These are phyloP conservation scores for Candolleomyces aberdarensis DNA, from an alignment of 768 basidiomycete species.

Conservation along the genomic window DNA sequence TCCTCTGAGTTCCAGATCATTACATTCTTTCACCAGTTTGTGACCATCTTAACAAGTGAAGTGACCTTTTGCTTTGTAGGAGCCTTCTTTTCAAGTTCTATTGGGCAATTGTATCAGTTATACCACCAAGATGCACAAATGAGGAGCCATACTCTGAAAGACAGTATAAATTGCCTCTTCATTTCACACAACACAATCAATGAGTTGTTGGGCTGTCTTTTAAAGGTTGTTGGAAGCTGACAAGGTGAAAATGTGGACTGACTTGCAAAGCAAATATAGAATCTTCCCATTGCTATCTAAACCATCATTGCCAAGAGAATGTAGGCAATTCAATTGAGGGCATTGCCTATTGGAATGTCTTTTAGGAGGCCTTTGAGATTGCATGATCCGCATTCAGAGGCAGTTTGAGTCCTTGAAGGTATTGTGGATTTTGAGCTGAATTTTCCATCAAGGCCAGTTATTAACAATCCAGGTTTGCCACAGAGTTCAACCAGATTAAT, in stretches of 20 bases:
- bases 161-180: background rate
- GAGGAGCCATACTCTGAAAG: background rate
- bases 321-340: background rate
- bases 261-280: background rate
- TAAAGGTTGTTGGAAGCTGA: background rate
- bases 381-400: conserved; percentile 12
- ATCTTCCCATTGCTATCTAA: background rate
- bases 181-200: background rate
- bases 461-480: conserved; percentile 13
- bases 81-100: background rate
- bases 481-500: conserved; percentile 12
- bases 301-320: background rate
- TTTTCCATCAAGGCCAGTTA: conserved; percentile 11
- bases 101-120: background rate
- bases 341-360: background rate
- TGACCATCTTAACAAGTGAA: background rate
- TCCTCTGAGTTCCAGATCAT: background rate
- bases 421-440: conserved; percentile 12
- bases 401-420: conserved; percentile 8
- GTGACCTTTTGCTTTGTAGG: background rate
- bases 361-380: background rate
- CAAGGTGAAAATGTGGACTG: background rate
- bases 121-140: background rate
- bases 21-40: background rate
- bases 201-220: background rate